Evolutionary conservation across 129 eudicot species (phyloP).

Genomic region (Artemisia argyi): DNA sequence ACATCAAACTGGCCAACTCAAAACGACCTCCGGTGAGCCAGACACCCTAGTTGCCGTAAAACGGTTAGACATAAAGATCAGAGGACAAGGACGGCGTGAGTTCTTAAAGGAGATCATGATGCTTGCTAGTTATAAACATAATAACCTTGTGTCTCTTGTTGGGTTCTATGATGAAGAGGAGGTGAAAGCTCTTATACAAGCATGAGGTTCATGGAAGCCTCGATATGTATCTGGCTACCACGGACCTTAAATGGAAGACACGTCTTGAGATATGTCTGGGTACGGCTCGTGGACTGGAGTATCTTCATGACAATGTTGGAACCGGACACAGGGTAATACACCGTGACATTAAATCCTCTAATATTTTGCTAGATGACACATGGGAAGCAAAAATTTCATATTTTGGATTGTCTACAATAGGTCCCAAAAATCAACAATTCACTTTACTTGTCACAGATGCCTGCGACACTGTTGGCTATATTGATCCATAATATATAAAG

Average conservation of each 20-base stretch:
- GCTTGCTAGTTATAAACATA: slow-evolving; percentile 17
- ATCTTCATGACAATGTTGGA: slow-evolving; percentile 10
- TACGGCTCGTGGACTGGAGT: slow-evolving; percentile 22
- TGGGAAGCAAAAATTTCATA: slow-evolving; percentile 29
- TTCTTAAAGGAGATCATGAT: slow-evolving; percentile 8
- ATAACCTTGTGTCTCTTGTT: slow-evolving; percentile 11
- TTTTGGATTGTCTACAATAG: slow-evolving; percentile 29
- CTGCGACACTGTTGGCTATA: slow-evolving; percentile 15
- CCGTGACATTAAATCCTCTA: slow-evolving; percentile 23
- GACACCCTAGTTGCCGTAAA: slow-evolving; percentile 7
- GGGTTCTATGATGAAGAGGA: slow-evolving; percentile 11
- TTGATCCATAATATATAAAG: too few relatives aligned
- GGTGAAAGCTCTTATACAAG: neutral
- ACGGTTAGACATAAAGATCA: neutral
- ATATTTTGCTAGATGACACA: slow-evolving; percentile 2
- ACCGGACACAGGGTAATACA: slow-evolving; percentile 17
- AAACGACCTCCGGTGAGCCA: neutral
- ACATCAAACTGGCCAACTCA: slow-evolving; percentile 22
- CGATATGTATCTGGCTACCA: neutral
- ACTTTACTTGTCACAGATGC: slow-evolving; percentile 27
- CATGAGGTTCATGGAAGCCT: slow-evolving; percentile 17
- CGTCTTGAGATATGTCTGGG: slow-evolving; percentile 33
- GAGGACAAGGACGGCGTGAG: slow-evolving; percentile 8
- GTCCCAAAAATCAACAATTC: slow-evolving; percentile 19
- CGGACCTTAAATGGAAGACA: slow-evolving; percentile 18